Percentiles rank a stretch among this genome's conserved stretches.
These are phyloP conservation scores for Tritrichomonas foetus DNA, from an alignment of 208 protist species.

Conservation along the genomic window DNA sequence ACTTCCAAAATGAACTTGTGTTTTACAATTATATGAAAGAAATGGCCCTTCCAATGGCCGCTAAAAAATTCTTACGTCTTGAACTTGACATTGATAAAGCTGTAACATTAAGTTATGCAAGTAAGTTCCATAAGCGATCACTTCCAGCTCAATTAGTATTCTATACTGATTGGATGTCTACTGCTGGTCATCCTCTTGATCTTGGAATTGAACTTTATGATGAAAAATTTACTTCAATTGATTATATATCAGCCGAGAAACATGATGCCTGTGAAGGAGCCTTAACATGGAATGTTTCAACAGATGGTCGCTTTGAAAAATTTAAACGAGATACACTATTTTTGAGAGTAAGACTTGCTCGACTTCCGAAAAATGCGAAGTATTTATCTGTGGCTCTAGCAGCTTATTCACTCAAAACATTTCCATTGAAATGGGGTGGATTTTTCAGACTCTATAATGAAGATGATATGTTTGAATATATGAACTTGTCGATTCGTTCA, in stretches of 20 bases:
- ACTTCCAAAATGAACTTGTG: not conserved
- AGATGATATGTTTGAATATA: not conserved
- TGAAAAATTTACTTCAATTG: not conserved
- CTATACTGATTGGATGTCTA: not conserved
- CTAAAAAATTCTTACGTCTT: not conserved
- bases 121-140: not conserved
- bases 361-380: not conserved
- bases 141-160: not conserved
- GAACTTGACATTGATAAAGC: not conserved
- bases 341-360: not conserved
- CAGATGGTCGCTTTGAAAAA: not conserved
- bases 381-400: not conserved
- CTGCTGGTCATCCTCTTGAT: not conserved
- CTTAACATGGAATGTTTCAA: not conserved
- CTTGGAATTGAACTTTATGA: not conserved
- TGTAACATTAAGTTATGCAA: not conserved
- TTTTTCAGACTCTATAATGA: not conserved
- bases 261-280: not conserved
- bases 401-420: not conserved
- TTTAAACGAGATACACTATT: not conserved
- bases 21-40: not conserved
- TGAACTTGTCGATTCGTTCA: not conserved
- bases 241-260: not conserved
- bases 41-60: not conserved
- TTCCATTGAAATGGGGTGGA: not conserved